These are phyloP conservation scores for Trichosporon sp. DNA, from an alignment of 1,284 basidiomycete genomes.

Conservation along the genomic window DNA sequence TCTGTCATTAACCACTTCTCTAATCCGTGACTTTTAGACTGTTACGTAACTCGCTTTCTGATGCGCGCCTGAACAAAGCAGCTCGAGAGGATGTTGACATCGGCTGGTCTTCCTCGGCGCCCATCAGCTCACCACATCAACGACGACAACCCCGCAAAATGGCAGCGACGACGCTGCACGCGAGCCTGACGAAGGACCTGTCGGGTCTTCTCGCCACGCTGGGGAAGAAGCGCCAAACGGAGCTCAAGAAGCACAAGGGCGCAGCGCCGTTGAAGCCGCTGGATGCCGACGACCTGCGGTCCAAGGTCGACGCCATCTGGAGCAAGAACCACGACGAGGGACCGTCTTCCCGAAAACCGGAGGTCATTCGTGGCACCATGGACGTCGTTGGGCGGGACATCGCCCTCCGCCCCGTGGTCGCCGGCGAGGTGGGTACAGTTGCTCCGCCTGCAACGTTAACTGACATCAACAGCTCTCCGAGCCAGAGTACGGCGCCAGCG, in stretches of 20 bases:
- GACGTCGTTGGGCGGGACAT: slow-evolving; percentile 41
- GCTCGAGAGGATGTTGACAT: background rate
- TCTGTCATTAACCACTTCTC: too few relatives aligned
- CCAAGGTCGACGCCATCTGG: slow-evolving; percentile 9
- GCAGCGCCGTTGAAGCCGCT: background rate
- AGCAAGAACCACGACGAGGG: background rate
- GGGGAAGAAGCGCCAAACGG: background rate
- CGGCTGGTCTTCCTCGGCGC: background rate
- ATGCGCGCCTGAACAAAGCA: background rate
- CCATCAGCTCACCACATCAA: background rate
- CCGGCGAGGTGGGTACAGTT: slow-evolving; percentile 26
- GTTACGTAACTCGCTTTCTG: background rate
- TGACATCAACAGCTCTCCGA: slow-evolving; percentile 25
- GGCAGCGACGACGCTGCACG: slow-evolving; percentile 9
- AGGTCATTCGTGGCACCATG: slow-evolving; percentile 30
- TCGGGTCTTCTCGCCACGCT: background rate
- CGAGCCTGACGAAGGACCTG: slow-evolving; percentile 3
- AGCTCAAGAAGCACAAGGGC: slow-evolving; percentile 5
- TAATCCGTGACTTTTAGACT: background rate
- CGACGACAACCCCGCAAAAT: background rate
- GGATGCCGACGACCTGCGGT: background rate
- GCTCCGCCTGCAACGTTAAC: background rate
- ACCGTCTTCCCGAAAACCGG: slow-evolving; percentile 9
- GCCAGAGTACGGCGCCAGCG: slow-evolving; percentile 17
- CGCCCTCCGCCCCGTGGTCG: slow-evolving; percentile 27